phyloP scores from a whole-genome alignment of 2,329 filamentous ascomycete species.

The Ceratocystiopsis minuta region DNA sequence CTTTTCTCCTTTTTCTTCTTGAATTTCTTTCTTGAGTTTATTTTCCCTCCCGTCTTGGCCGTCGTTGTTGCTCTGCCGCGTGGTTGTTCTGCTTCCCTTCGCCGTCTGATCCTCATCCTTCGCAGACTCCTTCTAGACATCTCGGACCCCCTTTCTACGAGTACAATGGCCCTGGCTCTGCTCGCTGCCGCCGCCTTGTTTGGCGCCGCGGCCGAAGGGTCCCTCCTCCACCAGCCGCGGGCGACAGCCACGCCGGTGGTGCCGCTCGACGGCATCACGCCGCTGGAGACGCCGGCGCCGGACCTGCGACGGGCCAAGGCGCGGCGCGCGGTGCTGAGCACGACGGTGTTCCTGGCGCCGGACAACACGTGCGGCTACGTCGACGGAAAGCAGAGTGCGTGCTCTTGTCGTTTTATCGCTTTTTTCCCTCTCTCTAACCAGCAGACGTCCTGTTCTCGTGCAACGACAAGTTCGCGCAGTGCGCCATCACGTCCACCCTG shows the following conservation, averaged over 20 bases:
- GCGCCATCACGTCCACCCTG: conserved; percentile 4
- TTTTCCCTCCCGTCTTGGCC: neutral
- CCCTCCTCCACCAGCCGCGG: neutral
- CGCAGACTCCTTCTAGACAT: too few species aligned
- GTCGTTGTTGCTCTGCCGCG: neutral
- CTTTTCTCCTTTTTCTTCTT: neutral
- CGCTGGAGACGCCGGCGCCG: conserved; percentile 3
- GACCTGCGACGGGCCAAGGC: neutral
- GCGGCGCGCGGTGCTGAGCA: neutral
- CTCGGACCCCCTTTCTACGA: too few species aligned
- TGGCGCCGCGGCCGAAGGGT: conserved; percentile 4
- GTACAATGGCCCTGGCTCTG: conserved; percentile 1
- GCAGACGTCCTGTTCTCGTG: conserved; percentile 5
- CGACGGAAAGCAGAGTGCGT: neutral
- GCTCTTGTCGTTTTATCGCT: neutral
- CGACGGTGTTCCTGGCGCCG: conserved; percentile 6
- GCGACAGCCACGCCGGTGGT: conserved; percentile 1
- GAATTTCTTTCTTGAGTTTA: neutral
- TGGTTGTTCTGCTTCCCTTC: neutral
- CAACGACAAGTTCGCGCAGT: conserved; percentile 1
- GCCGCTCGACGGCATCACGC: conserved; percentile 1
- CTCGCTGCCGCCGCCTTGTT: conserved; percentile 2
- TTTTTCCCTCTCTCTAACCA: neutral
- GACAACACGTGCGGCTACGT: conserved; percentile 10
- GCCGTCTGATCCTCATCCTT: neutral